These are phyloP conservation scores for Cytospora mali DNA, from an alignment of 2,329 filamentous ascomycete species.

Conservation along the genomic window DNA sequence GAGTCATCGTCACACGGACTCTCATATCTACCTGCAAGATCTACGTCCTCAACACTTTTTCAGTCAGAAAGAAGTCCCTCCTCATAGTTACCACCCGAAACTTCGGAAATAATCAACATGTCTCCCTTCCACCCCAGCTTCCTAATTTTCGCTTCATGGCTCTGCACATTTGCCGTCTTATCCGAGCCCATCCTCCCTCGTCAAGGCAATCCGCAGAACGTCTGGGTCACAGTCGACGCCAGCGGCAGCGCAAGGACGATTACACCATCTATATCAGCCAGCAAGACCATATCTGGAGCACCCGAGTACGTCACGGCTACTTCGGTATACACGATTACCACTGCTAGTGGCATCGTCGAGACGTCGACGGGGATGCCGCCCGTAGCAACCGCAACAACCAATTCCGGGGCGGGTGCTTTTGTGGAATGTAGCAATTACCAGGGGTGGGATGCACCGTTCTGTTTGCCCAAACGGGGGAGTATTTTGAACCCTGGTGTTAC, in stretches of 20 bases:
- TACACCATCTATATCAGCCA: slow-evolving; percentile 34
- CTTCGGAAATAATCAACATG: not conserved
- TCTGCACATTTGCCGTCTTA: slow-evolving; percentile 25
- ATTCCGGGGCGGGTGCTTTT: slow-evolving; percentile 34
- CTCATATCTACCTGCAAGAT: not conserved
- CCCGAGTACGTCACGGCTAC: slow-evolving; percentile 36
- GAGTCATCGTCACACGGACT: not conserved
- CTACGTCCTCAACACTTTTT: not conserved
- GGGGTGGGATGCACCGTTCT: slow-evolving; percentile 38
- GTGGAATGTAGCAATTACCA: slow-evolving; percentile 36
- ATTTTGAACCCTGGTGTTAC: slow-evolving; percentile 36
- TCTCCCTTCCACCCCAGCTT: not conserved
- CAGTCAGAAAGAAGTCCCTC: not conserved
- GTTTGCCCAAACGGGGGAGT: slow-evolving; percentile 37
- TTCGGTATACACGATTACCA: slow-evolving; percentile 36
- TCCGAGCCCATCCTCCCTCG: not conserved
- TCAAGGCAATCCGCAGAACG: slow-evolving; percentile 42
- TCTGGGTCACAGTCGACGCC: slow-evolving; percentile 40
- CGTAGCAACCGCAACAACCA: slow-evolving; percentile 36
- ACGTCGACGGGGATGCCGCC: slow-evolving; percentile 39
- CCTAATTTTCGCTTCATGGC: slow-evolving; percentile 43
- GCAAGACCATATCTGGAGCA: slow-evolving; percentile 36
- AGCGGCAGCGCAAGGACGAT: slow-evolving; percentile 35
- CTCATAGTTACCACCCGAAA: not conserved
- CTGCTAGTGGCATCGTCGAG: slow-evolving; percentile 30